Evolutionary conservation across 495 filamentous ascomycete genomes (phyloP).

Genomic region (Podospora pseudocomata): DNA sequence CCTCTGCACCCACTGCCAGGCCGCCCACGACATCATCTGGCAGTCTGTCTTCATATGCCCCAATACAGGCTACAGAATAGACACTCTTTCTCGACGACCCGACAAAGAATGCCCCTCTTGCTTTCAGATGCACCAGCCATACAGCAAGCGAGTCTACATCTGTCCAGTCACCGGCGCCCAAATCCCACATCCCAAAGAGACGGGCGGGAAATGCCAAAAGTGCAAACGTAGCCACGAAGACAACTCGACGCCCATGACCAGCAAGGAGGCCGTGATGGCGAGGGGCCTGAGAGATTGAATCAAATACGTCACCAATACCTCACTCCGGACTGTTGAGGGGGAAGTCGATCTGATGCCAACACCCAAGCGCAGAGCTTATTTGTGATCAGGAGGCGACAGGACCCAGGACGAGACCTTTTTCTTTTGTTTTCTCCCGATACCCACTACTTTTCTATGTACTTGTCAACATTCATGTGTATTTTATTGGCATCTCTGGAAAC

Average conservation of each 20-base stretch:
- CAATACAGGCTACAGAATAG: slow-evolving; percentile 36
- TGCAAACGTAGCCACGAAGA: slow-evolving; percentile 30
- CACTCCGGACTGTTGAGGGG: not conserved
- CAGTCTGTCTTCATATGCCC: slow-evolving; percentile 34
- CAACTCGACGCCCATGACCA: slow-evolving; percentile 29
- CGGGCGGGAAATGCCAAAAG: slow-evolving; percentile 28
- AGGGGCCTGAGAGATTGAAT: slow-evolving; percentile 3
- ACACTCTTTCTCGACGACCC: slow-evolving; percentile 16
- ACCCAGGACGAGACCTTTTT: not conserved
- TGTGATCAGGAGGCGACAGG: not conserved
- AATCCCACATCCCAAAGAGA: slow-evolving; percentile 29
- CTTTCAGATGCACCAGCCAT: slow-evolving; percentile 32
- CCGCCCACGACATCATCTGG: slow-evolving; percentile 35
- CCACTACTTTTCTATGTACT: not conserved
- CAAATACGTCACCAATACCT: not conserved
- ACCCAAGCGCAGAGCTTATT: not conserved
- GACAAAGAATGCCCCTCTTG: slow-evolving; percentile 32
- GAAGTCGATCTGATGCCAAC: not conserved
- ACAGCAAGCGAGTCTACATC: slow-evolving; percentile 32
- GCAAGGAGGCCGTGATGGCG: slow-evolving; percentile 20
- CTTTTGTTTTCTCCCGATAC: not conserved
- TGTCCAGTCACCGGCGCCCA: slow-evolving; percentile 33
- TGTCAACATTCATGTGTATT: not conserved
- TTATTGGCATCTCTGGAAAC: not conserved
- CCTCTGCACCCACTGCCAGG: slow-evolving; percentile 28